Evolutionary conservation across 805 yeast species (phyloP).

Genomic region (Yarrowia hollandica): DNA sequence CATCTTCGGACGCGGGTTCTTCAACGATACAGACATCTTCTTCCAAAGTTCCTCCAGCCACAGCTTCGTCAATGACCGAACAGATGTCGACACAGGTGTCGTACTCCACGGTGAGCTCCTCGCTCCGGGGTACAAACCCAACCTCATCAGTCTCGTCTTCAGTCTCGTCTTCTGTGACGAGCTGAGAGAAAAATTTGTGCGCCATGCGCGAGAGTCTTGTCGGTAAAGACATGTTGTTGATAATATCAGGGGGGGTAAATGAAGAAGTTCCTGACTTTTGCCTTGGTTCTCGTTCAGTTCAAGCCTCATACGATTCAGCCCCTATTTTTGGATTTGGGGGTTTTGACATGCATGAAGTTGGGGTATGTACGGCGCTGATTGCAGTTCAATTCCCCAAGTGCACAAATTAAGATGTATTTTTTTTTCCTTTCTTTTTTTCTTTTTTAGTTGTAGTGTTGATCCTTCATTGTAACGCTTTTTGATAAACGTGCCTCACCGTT

Average conservation of each 20-base stretch:
- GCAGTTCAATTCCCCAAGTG: slow-evolving; percentile 1
- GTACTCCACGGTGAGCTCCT: slow-evolving; percentile 6
- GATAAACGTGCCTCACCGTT: not conserved
- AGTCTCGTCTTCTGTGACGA: slow-evolving; percentile 1
- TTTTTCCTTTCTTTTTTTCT: no score
- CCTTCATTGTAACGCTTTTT: not conserved
- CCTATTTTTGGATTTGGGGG: slow-evolving; percentile 12
- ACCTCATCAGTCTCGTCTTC: slow-evolving; percentile 2
- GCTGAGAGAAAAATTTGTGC: slow-evolving; percentile 16
- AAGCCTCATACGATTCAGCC: slow-evolving; percentile 6
- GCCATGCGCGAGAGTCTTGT: slow-evolving; percentile 17
- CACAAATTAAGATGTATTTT: not conserved
- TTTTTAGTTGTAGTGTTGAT: no score
- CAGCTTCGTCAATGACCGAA: not conserved
- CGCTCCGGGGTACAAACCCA: slow-evolving; percentile 1
- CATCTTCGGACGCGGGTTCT: not conserved
- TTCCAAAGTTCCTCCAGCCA: not conserved
- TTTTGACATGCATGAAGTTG: slow-evolving; percentile 8
- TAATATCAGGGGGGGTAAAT: not conserved
- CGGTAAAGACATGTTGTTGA: not conserved
- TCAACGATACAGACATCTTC: no score
- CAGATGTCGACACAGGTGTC: slow-evolving; percentile 19
- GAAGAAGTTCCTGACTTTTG: no score
- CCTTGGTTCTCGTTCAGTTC: not conserved
- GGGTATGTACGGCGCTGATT: not conserved